Evolutionary conservation across 2,329 filamentous ascomycete species (phyloP).

Genomic region (Aspergillus nomiae): DNA sequence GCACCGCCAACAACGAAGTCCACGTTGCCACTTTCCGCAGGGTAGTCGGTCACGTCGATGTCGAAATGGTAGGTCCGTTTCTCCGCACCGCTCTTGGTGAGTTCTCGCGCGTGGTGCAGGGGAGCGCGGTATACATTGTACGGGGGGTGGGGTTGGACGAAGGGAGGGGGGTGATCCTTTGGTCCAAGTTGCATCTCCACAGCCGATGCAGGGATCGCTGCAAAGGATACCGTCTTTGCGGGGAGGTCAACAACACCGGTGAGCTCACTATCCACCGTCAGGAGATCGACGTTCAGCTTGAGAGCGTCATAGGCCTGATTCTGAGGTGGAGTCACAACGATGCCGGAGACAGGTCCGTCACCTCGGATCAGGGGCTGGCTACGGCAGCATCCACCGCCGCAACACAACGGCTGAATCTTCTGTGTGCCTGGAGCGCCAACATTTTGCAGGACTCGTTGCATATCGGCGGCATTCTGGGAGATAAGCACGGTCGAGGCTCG

Average conservation of each 20-base stretch:
- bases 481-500: constrained; percentile 54
- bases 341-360: constrained; percentile 39
- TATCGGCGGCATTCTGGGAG: constrained; percentile 61
- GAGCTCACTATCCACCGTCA: constrained; percentile 70
- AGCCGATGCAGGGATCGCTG: constrained; percentile 37
- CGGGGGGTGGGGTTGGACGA: constrained; percentile 91
- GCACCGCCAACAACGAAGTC: constrained; percentile 97
- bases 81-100: constrained; percentile 85
- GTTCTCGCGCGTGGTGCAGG: constrained; percentile 78
- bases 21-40: constrained; percentile 72
- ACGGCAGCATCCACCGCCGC: constrained; percentile 66
- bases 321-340: constrained; percentile 64
- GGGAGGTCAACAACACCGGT: constrained; percentile 73
- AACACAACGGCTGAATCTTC: constrained; percentile 65
- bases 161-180: constrained; percentile 72
- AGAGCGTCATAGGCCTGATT: constrained; percentile 84
- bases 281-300: constrained; percentile 71
- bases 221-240: constrained; percentile 71
- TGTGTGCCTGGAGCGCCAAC: constrained; percentile 56
- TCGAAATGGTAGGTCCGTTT: constrained; percentile 98
- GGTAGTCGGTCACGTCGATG: constrained; percentile 93
- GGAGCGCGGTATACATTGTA: constrained; percentile 91
- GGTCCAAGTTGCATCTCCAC: constrained; percentile 38
- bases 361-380: constrained; percentile 56
- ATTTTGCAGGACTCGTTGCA: constrained; percentile 59